These are phyloP conservation scores for Trypanosoma platydactyli DNA, from an alignment of 208 protist species.

Conservation along the genomic window DNA sequence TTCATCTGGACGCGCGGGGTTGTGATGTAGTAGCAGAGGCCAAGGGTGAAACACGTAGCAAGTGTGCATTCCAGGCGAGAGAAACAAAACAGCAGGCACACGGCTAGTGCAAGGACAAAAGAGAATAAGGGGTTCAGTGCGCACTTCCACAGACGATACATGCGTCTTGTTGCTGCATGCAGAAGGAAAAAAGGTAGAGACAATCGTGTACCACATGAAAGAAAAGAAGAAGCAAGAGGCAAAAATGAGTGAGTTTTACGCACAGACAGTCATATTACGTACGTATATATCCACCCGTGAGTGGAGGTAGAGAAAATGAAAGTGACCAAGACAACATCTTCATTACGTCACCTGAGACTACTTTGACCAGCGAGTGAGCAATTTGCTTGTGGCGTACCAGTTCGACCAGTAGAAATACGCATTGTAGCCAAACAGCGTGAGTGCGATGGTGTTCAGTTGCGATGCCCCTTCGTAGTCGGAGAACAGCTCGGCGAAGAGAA, in stretches of 20 bases:
- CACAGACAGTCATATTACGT: not conserved
- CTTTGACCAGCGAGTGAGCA: conserved; percentile 5
- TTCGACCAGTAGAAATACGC: conserved; percentile 44
- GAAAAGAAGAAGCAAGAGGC: not conserved
- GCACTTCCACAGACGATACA: conserved; percentile 12
- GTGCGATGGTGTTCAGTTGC: conserved; percentile 55
- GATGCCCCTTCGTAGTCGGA: conserved; percentile 33
- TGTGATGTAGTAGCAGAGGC: conserved; percentile 5
- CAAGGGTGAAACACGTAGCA: not conserved
- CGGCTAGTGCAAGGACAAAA: not conserved
- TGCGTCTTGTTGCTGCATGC: not conserved
- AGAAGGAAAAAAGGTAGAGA: not conserved
- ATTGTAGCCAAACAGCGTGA: conserved; percentile 60
- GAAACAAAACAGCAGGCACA: not conserved
- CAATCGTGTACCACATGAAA: not conserved
- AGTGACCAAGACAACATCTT: not conserved
- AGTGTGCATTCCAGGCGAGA: not conserved
- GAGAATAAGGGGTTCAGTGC: conserved; percentile 8
- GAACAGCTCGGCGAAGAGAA: conserved; percentile 47
- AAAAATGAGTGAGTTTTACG: not conserved
- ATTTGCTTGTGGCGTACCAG: conserved; percentile 56
- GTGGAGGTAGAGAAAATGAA: not conserved
- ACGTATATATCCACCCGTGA: not conserved
- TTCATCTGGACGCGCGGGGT: not conserved
- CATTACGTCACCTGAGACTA: not conserved